A percentile compares a stretch with the other conserved stretches of the same genome.
phyloP scores from a whole-genome alignment of 225 moss, liverwort and hornwort species.

The Antitrichia curtipendula region DNA sequence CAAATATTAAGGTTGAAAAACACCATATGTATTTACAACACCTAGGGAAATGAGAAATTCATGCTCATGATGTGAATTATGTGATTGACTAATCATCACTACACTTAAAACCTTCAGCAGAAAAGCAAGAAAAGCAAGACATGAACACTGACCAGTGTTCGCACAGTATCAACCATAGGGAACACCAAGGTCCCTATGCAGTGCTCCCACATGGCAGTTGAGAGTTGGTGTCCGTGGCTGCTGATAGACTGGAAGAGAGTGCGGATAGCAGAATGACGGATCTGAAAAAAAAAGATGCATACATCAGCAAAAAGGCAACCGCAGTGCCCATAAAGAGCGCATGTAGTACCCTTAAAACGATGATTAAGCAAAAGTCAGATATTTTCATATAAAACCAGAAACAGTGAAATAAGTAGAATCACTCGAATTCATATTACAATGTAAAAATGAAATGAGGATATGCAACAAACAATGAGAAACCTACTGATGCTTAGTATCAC shows the following conservation, averaged over 20 bases:
- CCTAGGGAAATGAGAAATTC: neutral
- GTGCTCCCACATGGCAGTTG: conserved; percentile 83
- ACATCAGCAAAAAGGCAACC: conserved; percentile 4
- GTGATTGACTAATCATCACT: neutral
- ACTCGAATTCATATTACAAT: neutral
- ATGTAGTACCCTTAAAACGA: neutral
- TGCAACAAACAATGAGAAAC: neutral
- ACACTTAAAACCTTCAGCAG: neutral
- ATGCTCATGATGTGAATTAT: neutral
- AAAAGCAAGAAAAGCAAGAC: neutral
- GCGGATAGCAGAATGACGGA: conserved; percentile 92
- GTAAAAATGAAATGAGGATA: neutral
- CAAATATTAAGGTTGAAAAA: neutral
- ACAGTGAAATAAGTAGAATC: neutral
- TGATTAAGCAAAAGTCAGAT: neutral
- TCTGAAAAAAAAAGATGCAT: conserved; percentile 5
- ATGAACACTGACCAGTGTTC: conserved; percentile 41
- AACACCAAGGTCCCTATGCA: conserved; percentile 78
- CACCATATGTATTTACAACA: neutral
- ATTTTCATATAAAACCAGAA: neutral
- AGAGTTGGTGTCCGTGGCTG: conserved; percentile 82
- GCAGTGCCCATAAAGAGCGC: neutral
- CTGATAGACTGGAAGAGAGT: conserved; percentile 95
- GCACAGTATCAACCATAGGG: conserved; percentile 82
- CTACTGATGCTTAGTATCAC: neutral